phyloP scores from a whole-genome alignment of 805 yeast species.

The Saccharomycopsis sp. region DNA sequence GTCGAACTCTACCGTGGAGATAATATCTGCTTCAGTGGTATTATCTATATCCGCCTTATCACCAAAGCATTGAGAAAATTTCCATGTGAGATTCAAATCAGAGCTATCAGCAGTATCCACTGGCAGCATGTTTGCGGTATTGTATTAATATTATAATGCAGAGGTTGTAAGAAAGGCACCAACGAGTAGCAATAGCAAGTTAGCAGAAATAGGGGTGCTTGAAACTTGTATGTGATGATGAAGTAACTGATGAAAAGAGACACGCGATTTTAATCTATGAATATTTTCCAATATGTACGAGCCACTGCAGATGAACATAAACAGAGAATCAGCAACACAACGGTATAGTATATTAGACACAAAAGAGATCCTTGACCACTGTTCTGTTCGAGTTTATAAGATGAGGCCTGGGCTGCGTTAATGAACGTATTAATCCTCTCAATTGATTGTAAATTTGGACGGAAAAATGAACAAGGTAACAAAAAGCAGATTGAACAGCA shows the following conservation, averaged over 20 bases:
- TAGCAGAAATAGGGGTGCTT: too few species aligned
- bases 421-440: not conserved
- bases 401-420: too few species aligned
- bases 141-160: not conserved
- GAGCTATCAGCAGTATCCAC: constrained; percentile 20
- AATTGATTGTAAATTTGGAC: not conserved
- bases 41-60: constrained; percentile 96
- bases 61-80: constrained; percentile 96
- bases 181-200: too few species aligned
- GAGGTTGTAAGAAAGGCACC: not conserved
- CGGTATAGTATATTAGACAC: too few species aligned
- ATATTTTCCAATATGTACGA: not conserved
- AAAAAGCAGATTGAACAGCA: not conserved
- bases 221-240: too few species aligned
- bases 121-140: not conserved
- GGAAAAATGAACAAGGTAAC: not conserved
- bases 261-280: not conserved
- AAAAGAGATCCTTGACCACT: too few species aligned
- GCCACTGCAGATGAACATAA: not conserved
- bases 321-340: not conserved
- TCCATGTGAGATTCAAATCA: constrained; percentile 45
- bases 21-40: constrained; percentile 94
- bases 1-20: constrained; percentile 94
- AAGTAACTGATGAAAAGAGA: not conserved
- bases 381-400: too few species aligned